Evolutionary conservation across 345 rosid genomes (phyloP).

Genomic region (Ceriops zippeliana): DNA sequence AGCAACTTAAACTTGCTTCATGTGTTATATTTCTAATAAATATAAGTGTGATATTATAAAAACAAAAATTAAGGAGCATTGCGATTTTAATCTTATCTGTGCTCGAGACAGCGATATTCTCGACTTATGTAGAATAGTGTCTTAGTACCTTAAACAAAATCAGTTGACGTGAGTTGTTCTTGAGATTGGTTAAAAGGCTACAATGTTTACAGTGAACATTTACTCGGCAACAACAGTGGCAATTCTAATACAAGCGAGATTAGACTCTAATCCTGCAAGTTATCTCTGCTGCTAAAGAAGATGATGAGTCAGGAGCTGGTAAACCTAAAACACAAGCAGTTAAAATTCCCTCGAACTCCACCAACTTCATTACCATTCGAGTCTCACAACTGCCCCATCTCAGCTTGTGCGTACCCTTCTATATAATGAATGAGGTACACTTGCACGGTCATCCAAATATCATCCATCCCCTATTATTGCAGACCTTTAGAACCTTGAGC

Average conservation of each 20-base stretch:
- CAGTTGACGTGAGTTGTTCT: background rate
- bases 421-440: slow-evolving; percentile 37
- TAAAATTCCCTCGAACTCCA: slow-evolving; percentile 23
- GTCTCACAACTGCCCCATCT: slow-evolving; percentile 39
- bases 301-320: slow-evolving; percentile 11
- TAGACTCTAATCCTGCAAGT: background rate
- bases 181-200: background rate
- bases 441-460: slow-evolving; percentile 27
- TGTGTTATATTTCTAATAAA: too few relatives aligned
- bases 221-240: background rate
- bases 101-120: too few relatives aligned
- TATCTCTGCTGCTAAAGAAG: background rate
- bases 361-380: slow-evolving; percentile 39
- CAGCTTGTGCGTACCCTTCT: slow-evolving; percentile 15
- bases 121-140: background rate
- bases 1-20: too few relatives aligned
- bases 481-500: background rate
- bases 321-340: slow-evolving; percentile 21
- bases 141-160: background rate
- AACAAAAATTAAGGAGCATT: background rate
- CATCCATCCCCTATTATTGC: background rate
- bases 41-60: too few relatives aligned
- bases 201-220: background rate
- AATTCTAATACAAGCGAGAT: background rate
- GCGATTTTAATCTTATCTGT: background rate